These are phyloP conservation scores for Basipetospora chlamydospora DNA, from an alignment of 2,329 filamentous ascomycete species.

Conservation along the genomic window DNA sequence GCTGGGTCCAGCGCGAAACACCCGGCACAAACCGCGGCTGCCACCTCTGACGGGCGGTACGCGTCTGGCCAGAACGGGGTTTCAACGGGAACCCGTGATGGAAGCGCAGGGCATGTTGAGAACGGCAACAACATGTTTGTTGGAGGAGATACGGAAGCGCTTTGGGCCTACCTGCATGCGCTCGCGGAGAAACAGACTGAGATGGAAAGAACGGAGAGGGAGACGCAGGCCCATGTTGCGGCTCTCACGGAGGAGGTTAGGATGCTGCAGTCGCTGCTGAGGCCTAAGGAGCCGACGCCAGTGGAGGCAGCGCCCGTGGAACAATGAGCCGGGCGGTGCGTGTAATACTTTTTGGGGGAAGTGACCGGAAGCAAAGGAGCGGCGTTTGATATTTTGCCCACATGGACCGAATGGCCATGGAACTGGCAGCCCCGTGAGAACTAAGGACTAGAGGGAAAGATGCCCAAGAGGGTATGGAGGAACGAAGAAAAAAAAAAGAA, in stretches of 20 bases:
- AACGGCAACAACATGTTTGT: conserved; percentile 56
- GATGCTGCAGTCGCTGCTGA: conserved; percentile 16
- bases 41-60: conserved; percentile 3
- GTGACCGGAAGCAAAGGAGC: no score
- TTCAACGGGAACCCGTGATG: conserved; percentile 12
- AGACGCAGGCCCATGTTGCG: conserved; percentile 21
- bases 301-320: no score
- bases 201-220: conserved; percentile 25
- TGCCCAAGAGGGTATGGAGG: no score
- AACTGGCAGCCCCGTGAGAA: no score
- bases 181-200: conserved; percentile 46
- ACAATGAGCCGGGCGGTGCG: no score
- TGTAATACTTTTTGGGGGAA: no score
- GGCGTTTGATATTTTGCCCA: no score
- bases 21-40: neutral
- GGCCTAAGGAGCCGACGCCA: no score
- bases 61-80: conserved; percentile 1
- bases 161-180: conserved; percentile 59
- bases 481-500: no score
- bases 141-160: conserved; percentile 40
- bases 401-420: no score
- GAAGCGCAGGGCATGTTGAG: conserved; percentile 37
- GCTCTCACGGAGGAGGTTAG: conserved; percentile 21
- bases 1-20: conserved; percentile 13
- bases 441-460: no score